Conservation (phyloP, 768 basidiomycete genomes). For the Amyloporia xantha region DNA sequence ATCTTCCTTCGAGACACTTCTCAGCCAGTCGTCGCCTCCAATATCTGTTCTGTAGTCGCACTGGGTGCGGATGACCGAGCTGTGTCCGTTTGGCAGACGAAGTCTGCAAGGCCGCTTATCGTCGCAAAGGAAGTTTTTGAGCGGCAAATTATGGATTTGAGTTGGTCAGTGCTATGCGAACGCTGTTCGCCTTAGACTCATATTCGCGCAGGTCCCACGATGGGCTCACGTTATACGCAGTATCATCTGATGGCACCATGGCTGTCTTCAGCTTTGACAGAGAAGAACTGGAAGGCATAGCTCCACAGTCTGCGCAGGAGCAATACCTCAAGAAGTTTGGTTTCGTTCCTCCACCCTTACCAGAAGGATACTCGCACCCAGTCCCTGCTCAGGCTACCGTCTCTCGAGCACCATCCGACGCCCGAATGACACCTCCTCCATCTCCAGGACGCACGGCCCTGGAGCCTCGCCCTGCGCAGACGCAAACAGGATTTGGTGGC, state of each 20-base stretch:
- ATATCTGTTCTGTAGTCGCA: constrained; percentile 88
- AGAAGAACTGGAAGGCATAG: constrained; percentile 76
- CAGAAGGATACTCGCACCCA: constrained; percentile 63
- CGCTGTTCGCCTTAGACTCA: constrained; percentile 1
- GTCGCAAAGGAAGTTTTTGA: constrained; percentile 95
- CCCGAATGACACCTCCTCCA: constrained; percentile 40
- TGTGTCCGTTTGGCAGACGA: constrained; percentile 95
- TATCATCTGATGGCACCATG: constrained; percentile 93
- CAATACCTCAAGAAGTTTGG: constrained; percentile 80
- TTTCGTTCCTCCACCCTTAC: constrained; percentile 60
- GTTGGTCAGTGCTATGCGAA: constrained; percentile 69
- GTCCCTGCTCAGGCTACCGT: neutral
- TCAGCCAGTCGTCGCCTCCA: constrained; percentile 63
- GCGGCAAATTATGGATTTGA: constrained; percentile 90
- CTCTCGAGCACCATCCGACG: constrained; percentile 2
- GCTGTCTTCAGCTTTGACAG: constrained; percentile 81
- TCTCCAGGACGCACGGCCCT: constrained; percentile 31
- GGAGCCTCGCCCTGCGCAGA: constrained; percentile 21
- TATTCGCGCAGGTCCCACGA: constrained; percentile 73
- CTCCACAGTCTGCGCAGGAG: constrained; percentile 64
- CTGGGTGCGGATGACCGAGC: constrained; percentile 91
- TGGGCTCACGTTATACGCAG: constrained; percentile 87
- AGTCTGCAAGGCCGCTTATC: constrained; percentile 82
- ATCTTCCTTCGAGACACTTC: constrained; percentile 79
- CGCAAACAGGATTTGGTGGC: constrained; percentile 36